These are phyloP conservation scores for Cryptococcus jaspeensis DNA, from an alignment of 1,284 basidiomycete species.

Conservation along the genomic window DNA sequence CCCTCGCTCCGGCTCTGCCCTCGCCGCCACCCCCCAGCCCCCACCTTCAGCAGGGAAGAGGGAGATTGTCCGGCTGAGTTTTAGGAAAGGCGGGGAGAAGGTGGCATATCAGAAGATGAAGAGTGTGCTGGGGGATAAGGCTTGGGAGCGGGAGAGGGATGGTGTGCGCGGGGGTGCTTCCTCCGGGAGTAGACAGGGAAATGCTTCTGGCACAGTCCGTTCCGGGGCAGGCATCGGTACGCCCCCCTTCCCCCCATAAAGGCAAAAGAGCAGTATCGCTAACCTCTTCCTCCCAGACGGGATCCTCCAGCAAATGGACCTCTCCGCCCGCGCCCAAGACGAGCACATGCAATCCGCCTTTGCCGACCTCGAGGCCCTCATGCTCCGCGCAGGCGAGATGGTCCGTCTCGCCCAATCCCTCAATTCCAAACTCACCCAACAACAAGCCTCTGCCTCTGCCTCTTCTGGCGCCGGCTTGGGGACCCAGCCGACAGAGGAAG, in stretches of 20 bases:
- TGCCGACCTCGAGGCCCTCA: conserved; percentile 84
- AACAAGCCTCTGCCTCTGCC: conserved; percentile 31
- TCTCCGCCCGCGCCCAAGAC: conserved; percentile 63
- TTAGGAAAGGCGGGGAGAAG: conserved; percentile 86
- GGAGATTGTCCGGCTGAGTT: conserved; percentile 66
- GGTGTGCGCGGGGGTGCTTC: neutral
- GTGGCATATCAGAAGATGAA: conserved; percentile 78
- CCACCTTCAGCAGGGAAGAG: conserved; percentile 51
- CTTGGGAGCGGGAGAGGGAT: conserved; percentile 61
- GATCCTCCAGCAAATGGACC: conserved; percentile 70
- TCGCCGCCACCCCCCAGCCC: neutral
- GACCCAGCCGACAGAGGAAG: conserved; percentile 58
- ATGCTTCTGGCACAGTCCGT: no score
- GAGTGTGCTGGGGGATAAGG: conserved; percentile 69
- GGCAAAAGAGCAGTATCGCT: conserved; percentile 4
- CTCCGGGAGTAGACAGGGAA: conserved; percentile 1
- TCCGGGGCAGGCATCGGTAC: conserved; percentile 37
- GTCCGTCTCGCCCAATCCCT: conserved; percentile 81
- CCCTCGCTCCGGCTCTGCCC: neutral
- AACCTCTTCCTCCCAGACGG: conserved; percentile 53
- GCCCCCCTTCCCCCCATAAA: no score
- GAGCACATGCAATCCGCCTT: conserved; percentile 75
- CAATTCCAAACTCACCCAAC: conserved; percentile 73
- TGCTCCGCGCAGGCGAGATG: conserved; percentile 91
- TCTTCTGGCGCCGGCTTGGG: conserved; percentile 17